A percentile compares a stretch with the other conserved stretches of the same genome.
These are phyloP conservation scores for Senna tora DNA, from an alignment of 306 rosid genomes.

Conservation along the genomic window DNA sequence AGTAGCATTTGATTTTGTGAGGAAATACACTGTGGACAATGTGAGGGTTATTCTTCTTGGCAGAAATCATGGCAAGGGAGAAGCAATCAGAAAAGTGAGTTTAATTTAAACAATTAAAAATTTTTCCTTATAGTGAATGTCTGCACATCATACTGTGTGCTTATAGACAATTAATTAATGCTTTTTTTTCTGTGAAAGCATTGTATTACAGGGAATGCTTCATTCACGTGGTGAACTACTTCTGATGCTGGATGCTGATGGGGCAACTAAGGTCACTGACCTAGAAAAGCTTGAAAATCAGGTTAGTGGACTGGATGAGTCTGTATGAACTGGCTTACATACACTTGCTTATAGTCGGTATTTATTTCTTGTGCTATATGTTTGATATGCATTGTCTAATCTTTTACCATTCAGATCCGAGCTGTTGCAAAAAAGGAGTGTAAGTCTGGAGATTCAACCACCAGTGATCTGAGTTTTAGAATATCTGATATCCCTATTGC, in stretches of 20 bases:
- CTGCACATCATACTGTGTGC: conserved; percentile 13
- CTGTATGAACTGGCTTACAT: background rate
- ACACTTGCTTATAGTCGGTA: background rate
- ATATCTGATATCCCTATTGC: conserved; percentile 80
- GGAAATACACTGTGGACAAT: conserved; percentile 74
- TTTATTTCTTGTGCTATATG: conserved; percentile 28
- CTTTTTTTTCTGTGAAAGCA: conserved; percentile 77
- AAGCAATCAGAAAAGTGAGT: conserved; percentile 99
- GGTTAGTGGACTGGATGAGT: conserved; percentile 49
- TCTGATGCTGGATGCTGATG: conserved; percentile 98
- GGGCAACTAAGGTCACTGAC: conserved; percentile 88
- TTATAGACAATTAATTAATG: conserved; percentile 58
- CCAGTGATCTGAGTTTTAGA: conserved; percentile 56
- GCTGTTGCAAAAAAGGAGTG: conserved; percentile 59
- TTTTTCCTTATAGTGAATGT: conserved; percentile 21
- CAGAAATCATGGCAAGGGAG: conserved; percentile 93
- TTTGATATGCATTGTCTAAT: conserved; percentile 25
- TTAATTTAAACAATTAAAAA: conserved; percentile 38
- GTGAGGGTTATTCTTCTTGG: conserved; percentile 92
- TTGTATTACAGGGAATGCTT: conserved; percentile 94
- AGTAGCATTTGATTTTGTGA: conserved; percentile 84
- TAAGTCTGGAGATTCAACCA: conserved; percentile 45
- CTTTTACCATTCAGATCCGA: conserved; percentile 57
- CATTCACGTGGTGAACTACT: conserved; percentile 98
- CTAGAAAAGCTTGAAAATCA: conserved; percentile 90